A percentile compares a stretch with the other conserved stretches of the same genome.
Evolutionary conservation across 768 basidiomycete species (phyloP).

Genomic region (Chalciporus pseudorubinellus): DNA sequence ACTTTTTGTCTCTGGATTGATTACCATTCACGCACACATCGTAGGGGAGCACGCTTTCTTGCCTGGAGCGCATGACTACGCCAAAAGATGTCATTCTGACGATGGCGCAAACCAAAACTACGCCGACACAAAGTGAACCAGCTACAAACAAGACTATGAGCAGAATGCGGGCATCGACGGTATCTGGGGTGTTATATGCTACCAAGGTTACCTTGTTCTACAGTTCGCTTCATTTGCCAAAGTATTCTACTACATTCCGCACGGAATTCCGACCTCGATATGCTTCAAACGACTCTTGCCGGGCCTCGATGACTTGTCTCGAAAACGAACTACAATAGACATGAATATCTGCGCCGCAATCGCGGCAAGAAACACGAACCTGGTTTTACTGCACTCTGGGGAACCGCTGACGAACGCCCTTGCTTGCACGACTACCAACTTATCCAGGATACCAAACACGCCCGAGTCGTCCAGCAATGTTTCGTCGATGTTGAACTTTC

Average conservation of each 20-base stretch:
- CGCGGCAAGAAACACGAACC: conserved; percentile 31
- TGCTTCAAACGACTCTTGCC: conserved; percentile 27
- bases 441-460: conserved; percentile 54
- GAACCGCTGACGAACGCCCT: conserved; percentile 51
- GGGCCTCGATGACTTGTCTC: conserved; percentile 46
- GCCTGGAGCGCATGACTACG: too few relatives aligned
- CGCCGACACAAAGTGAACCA: too few relatives aligned
- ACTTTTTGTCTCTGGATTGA: background rate
- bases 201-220: background rate
- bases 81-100: too few relatives aligned
- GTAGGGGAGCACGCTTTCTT: conserved; percentile 30
- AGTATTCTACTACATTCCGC: conserved; percentile 45
- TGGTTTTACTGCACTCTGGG: conserved; percentile 44
- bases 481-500: conserved; percentile 20
- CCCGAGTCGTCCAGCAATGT: conserved; percentile 48
- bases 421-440: conserved; percentile 49
- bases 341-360: background rate
- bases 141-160: too few relatives aligned
- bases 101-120: too few relatives aligned
- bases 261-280: conserved; percentile 14
- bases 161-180: too few relatives aligned
- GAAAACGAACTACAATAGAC: conserved; percentile 45
- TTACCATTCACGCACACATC: background rate
- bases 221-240: conserved; percentile 31
- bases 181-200: too few relatives aligned